Base-by-base conservation (phyloP, 306 rosid species). In the Malus domestica region DNA sequence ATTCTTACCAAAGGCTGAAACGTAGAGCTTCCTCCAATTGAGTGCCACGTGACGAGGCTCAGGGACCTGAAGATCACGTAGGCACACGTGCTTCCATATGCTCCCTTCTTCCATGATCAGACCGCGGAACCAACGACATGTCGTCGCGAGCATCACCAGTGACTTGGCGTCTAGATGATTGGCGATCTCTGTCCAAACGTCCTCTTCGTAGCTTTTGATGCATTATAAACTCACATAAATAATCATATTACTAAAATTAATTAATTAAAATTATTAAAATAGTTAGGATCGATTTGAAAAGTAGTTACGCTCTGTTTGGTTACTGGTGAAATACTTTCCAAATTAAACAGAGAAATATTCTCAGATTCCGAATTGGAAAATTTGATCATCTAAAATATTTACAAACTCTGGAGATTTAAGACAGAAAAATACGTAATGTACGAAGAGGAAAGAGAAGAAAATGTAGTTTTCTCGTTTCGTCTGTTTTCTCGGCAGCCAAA, bases 101-200 rank as follows among this genome's bases (percentile, higher is more conserved):
- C 80, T 80, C 46, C 86, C 97, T 29, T 92, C 93, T 29, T 95
- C 93, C 97, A 87, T 88, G 19, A 90, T 83, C 73, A 83, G 71
- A 23, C 84, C 78, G 78, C 76, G 85, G 86, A 95, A 92, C 97
- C 99, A 95, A 77, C 86, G 85, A 83, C 78, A 88, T 23, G 97
- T 86, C n/a, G 86, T 83, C 12, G 96, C 90, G 66, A 95, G 88
- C 97, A 80, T 92, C 82, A 92, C 85, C 82, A 92, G 79, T 69
- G 99, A 90, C 78, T 84, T 89, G 61, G 91, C 97, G 59, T 95
- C 99, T 71, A 95, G 82, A 86, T 71, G 85, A 80, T 88, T 95
- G 4, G 97, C 89, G 10, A 95, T 87, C 92, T 95, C 93, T 58
- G 96, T 85, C 99, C 97, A 95, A n/a, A 92, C 82, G 77, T 95